Percentiles rank a stretch among this genome's conserved stretches.
Evolutionary conservation across 2,329 filamentous ascomycete genomes (phyloP).

Genomic region (Botryotinia calthae): DNA sequence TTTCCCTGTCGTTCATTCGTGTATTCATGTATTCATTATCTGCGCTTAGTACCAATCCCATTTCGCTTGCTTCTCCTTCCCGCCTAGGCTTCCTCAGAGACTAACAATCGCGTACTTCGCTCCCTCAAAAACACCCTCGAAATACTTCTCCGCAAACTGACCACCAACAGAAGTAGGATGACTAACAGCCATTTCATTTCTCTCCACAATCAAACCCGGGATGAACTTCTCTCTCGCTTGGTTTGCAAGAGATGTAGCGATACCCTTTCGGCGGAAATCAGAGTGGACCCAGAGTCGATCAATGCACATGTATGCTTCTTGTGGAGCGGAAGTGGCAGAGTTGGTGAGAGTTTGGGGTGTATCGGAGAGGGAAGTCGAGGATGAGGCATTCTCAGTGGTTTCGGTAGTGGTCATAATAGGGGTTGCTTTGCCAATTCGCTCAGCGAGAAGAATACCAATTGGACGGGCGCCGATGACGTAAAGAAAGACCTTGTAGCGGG

Average conservation of each 20-base stretch:
- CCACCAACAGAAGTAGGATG: constrained; percentile 63
- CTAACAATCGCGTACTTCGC: neutral
- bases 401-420: neutral
- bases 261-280: constrained; percentile 53
- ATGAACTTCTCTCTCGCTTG: constrained; percentile 53
- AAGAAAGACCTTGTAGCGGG: constrained; percentile 29
- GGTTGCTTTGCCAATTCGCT: constrained; percentile 22
- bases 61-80: neutral
- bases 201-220: constrained; percentile 53
- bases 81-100: neutral
- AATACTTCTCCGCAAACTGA: constrained; percentile 52
- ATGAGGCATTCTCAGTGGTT: neutral
- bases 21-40: neutral
- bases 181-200: constrained; percentile 59
- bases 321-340: neutral
- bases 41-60: neutral
- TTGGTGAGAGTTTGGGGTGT: neutral
- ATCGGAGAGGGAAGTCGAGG: neutral
- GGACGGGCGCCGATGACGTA: constrained; percentile 23
- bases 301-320: constrained; percentile 39
- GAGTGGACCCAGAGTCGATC: constrained; percentile 65
- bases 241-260: constrained; percentile 57
- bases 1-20: neutral
- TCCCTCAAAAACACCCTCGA: constrained; percentile 7
- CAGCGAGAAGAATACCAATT: constrained; percentile 25